These are phyloP conservation scores for Sanghuangporus sanghuang DNA, from an alignment of 1,284 basidiomycete species.

Conservation along the genomic window DNA sequence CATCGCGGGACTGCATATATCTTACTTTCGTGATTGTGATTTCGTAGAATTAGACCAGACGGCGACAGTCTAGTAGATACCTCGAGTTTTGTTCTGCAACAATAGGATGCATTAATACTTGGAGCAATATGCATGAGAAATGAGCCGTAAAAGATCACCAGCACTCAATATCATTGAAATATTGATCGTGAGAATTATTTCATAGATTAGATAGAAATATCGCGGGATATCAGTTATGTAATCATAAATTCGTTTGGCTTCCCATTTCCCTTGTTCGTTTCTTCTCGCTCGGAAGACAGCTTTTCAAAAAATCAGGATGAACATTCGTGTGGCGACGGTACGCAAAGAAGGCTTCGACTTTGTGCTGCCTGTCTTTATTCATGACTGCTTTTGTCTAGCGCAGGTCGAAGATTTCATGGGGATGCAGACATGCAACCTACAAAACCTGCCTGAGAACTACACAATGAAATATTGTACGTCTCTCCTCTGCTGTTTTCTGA, in stretches of 20 bases:
- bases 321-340: conserved; percentile 8
- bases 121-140: neutral
- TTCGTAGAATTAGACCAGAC: too few species aligned
- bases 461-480: conserved; percentile 80
- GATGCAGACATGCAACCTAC: conserved; percentile 90
- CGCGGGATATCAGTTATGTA: too few species aligned
- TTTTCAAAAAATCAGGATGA: neutral
- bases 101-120: too few species aligned
- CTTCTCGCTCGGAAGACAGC: neutral
- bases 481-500: neutral
- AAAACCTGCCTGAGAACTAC: conserved; percentile 87
- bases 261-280: neutral
- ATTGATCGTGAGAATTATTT: neutral
- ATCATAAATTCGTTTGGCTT: too few species aligned
- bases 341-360: neutral
- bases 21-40: too few species aligned
- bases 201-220: too few species aligned
- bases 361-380: neutral
- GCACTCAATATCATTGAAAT: neutral
- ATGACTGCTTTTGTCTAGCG: neutral
- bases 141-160: neutral
- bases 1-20: too few species aligned
- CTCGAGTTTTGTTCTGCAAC: too few species aligned
- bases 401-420: conserved; percentile 71
- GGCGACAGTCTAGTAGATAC: too few species aligned